A percentile compares a stretch with the other conserved stretches of the same genome.
Conservation (phyloP, 805 yeast genomes). For the Hanseniaspora thailandica region DNA sequence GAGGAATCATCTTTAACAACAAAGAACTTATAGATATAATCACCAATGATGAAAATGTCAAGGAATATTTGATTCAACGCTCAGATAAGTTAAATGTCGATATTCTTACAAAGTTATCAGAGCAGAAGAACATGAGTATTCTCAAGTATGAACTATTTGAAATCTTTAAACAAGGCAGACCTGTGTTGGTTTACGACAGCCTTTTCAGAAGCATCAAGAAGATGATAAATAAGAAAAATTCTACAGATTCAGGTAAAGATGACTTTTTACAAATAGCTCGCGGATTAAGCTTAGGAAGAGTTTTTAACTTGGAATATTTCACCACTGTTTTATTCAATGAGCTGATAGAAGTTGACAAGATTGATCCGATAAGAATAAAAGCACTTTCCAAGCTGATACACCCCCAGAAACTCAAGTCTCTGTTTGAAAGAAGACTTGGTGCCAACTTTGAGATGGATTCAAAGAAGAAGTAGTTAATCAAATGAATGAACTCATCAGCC, state of each 20-base stretch:
- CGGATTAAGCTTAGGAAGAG: not conserved
- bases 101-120: not conserved
- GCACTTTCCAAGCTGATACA: not conserved
- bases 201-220: not conserved
- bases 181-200: not conserved
- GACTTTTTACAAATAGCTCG: not conserved
- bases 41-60: not conserved
- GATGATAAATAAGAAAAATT: not conserved
- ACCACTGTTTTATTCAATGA: not conserved
- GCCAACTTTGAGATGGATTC: conserved; percentile 6
- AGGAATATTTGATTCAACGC: not conserved
- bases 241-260: not conserved
- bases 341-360: not conserved
- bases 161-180: not conserved
- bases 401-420: not conserved
- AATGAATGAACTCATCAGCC: not conserved
- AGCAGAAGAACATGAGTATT: not conserved
- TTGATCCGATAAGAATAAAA: not conserved
- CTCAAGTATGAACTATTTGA: not conserved
- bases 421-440: not conserved
- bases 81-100: not conserved
- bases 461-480: not conserved
- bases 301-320: not conserved
- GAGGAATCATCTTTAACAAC: not conserved
- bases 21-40: not conserved